phyloP scores from a whole-genome alignment of 768 basidiomycete species.

The Lyophyllum atratum region DNA sequence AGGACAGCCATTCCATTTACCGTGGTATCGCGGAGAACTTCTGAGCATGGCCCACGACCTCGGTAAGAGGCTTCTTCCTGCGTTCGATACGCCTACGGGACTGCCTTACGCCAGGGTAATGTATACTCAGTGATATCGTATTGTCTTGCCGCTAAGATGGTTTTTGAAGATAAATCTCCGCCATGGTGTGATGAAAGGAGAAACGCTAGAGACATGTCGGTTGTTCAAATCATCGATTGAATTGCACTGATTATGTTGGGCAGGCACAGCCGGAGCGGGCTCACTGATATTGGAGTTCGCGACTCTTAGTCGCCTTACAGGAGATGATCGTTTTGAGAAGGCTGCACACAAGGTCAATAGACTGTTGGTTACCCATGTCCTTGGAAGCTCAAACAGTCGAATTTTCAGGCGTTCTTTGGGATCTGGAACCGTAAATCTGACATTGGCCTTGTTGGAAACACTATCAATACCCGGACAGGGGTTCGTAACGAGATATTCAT shows the following conservation, averaged over 20 bases:
- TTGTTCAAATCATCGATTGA: slow-evolving; percentile 12
- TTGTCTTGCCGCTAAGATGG: slow-evolving; percentile 5
- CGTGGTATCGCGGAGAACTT: slow-evolving; percentile 85
- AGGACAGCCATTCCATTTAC: slow-evolving; percentile 69
- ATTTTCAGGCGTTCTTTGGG: slow-evolving; percentile 74
- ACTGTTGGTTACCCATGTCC: neutral
- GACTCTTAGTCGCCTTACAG: slow-evolving; percentile 88
- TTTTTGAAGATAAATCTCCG: slow-evolving; percentile 75
- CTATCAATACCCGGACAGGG: slow-evolving; percentile 80
- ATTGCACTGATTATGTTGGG: slow-evolving; percentile 6
- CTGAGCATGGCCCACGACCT: slow-evolving; percentile 84
- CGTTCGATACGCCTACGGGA: slow-evolving; percentile 90
- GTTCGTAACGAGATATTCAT: slow-evolving; percentile 41
- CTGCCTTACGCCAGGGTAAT: slow-evolving; percentile 87
- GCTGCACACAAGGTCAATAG: slow-evolving; percentile 65
- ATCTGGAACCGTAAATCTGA: slow-evolving; percentile 91
- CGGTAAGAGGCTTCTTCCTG: slow-evolving; percentile 83
- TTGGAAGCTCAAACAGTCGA: neutral
- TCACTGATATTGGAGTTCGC: slow-evolving; percentile 93
- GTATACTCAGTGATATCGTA: slow-evolving; percentile 10
- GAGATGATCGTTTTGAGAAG: slow-evolving; percentile 87
- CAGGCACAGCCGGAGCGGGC: slow-evolving; percentile 91
- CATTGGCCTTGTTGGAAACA: slow-evolving; percentile 87
- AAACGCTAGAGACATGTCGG: slow-evolving; percentile 85
- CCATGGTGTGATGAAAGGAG: slow-evolving; percentile 73